Evolutionary conservation across 805 yeast species (phyloP), one percentile per base, ranked within the genome.

Genomic region (Cyberlindnera xishuangbannaensis): DNA sequence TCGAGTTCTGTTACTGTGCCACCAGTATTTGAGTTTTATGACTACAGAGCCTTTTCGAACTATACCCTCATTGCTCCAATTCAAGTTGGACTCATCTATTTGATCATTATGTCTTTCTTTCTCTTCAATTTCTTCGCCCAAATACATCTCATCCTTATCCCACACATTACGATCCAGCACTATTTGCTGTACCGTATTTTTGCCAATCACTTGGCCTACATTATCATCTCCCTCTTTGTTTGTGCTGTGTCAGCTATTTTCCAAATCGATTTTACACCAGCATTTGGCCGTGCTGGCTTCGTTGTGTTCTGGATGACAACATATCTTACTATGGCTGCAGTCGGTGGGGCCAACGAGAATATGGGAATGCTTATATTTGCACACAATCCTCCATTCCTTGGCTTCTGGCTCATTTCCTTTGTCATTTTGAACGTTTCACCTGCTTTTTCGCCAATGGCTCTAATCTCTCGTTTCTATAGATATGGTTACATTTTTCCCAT

Each of bases 321-420:
- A 6, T 83, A 62, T 53, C 45, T 83, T 31, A 71, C 84, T 6
- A 77, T 83, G 84, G 60, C 76, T 41, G 84, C 88, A 1, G 80
- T 82, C 22, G 94, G 94, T 38, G 73, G 81, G 27, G 77, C 80
- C 19, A 80, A 78, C 50, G 92, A 83, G 56, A 73, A 78, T 41
- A 59, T 71, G 45, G 76, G 77, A 1, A 51, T 76, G 54, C 20
- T 81, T 6, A 51, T 71, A 7, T 59, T 78, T 30, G 56, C 76
- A 6, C 36, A 62, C 12, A 65, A 66, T 31, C 90, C 92, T 1
- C 85, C 86, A 18, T 45, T 69, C 33, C 44, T 79, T 30, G 87
- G 88, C 0, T 72, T 80, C 47, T 81, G 88, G 86, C 51, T 83
- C 47, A 61, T 82, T 42, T 65, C 71, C 38, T 82, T 83, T 73